Percentiles rank a stretch among this genome's conserved stretches.
phyloP scores from a whole-genome alignment of 2,329 filamentous ascomycete genomes.

The Exserohilum turcica region DNA sequence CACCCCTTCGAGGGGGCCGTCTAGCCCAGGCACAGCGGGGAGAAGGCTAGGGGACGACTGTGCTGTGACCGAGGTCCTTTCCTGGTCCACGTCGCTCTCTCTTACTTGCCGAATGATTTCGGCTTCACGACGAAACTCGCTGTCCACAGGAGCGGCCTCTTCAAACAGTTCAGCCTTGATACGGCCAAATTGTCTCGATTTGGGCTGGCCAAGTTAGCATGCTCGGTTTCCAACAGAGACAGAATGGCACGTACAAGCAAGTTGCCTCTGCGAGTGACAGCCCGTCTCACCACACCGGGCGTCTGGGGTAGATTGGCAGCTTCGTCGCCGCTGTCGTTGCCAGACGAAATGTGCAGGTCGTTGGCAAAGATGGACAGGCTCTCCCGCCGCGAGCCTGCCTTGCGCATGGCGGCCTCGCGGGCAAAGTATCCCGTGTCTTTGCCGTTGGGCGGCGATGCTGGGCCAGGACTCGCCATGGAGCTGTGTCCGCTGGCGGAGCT shows the following conservation, averaged over 20 bases:
- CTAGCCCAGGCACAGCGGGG: conserved; percentile 60
- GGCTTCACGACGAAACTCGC: conserved; percentile 86
- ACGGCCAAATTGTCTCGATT: conserved; percentile 92
- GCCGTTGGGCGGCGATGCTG: conserved; percentile 76
- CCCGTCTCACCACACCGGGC: conserved; percentile 77
- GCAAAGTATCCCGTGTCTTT: conserved; percentile 61
- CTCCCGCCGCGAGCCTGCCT: conserved; percentile 70
- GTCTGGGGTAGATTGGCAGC: conserved; percentile 57
- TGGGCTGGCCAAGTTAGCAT: conserved; percentile 66
- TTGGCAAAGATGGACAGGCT: conserved; percentile 91
- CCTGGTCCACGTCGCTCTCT: conserved; percentile 76
- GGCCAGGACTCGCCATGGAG: conserved; percentile 70
- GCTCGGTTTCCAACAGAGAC: not conserved
- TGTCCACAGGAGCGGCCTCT: conserved; percentile 84
- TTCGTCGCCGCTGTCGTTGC: conserved; percentile 80
- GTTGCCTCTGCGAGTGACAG: conserved; percentile 86
- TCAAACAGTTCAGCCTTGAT: conserved; percentile 89
- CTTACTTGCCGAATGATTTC: conserved; percentile 95
- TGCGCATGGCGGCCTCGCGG: conserved; percentile 55
- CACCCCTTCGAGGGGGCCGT: conserved; percentile 69
- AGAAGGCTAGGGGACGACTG: conserved; percentile 71
- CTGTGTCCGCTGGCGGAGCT: conserved; percentile 72
- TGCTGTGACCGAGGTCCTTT: conserved; percentile 59
- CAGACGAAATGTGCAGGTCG: conserved; percentile 78
- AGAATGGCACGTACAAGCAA: conserved; percentile 68